Conservation (phyloP, 1,139 yeast genomes). For the Protomyces macrosporus region DNA sequence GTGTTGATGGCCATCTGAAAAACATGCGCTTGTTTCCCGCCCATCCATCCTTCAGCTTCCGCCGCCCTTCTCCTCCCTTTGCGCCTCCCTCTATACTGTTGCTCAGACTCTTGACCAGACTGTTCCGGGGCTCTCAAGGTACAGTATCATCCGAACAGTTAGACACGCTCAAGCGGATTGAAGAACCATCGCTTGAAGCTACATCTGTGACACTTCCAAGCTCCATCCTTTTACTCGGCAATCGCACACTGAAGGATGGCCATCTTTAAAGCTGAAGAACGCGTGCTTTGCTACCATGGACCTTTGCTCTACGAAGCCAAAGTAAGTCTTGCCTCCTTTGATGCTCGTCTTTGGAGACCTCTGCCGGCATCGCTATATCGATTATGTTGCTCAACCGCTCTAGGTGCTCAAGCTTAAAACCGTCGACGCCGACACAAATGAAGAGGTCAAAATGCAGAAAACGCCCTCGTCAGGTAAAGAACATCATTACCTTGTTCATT, state of each 20-base stretch:
- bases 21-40: not conserved
- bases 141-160: too few species aligned
- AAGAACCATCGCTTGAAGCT: not conserved
- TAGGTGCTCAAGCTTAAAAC: slow-evolving; percentile 17
- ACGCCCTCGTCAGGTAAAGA: slow-evolving; percentile 17
- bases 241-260: not conserved
- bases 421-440: slow-evolving; percentile 25
- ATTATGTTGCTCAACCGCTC: slow-evolving; percentile 7
- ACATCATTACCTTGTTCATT: slow-evolving; percentile 61
- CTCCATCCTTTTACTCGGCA: not conserved
- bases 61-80: not conserved
- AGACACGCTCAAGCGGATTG: too few species aligned
- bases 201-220: not conserved
- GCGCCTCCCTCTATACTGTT: not conserved
- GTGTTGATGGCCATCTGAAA: not conserved
- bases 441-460: slow-evolving; percentile 18
- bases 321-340: slow-evolving; percentile 50
- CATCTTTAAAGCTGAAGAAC: slow-evolving; percentile 27
- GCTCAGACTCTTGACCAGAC: not conserved
- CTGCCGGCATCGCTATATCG: not conserved
- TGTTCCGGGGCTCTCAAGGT: too few species aligned
- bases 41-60: not conserved
- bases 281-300: slow-evolving; percentile 72
- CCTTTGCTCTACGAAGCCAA: slow-evolving; percentile 88
- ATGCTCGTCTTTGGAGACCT: not conserved